Percentiles rank a stretch among this genome's conserved stretches.
Conservation (phyloP, 2,329 filamentous ascomycete genomes). For the Huntiella moniliformis region DNA sequence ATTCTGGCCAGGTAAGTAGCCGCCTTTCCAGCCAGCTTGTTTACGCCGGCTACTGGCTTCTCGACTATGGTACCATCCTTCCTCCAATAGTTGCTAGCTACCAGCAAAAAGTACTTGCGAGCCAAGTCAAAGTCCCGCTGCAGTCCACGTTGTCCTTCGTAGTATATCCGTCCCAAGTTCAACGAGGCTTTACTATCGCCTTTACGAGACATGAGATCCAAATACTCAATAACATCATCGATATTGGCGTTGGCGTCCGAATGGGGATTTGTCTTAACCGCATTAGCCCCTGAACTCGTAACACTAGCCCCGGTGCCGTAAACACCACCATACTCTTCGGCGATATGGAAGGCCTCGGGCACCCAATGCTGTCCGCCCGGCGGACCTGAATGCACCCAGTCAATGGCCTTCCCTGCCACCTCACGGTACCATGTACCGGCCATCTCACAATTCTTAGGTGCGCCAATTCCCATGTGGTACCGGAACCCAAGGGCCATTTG, state of each 20-base stretch:
- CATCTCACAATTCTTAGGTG: slow-evolving; percentile 67
- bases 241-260: slow-evolving; percentile 72
- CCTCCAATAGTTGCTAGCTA: slow-evolving; percentile 66
- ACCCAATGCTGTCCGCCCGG: slow-evolving; percentile 69
- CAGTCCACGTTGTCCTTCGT: slow-evolving; percentile 64
- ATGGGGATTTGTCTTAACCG: slow-evolving; percentile 50
- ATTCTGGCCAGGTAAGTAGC: slow-evolving; percentile 79
- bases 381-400: slow-evolving; percentile 73
- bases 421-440: slow-evolving; percentile 79
- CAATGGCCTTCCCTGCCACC: slow-evolving; percentile 82
- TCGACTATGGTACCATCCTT: slow-evolving; percentile 56
- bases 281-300: slow-evolving; percentile 69
- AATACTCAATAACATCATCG: slow-evolving; percentile 85
- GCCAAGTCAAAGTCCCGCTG: slow-evolving; percentile 55
- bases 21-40: slow-evolving; percentile 64
- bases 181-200: slow-evolving; percentile 77
- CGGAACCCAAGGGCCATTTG: slow-evolving; percentile 89
- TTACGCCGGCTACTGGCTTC: slow-evolving; percentile 49
- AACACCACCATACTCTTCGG: slow-evolving; percentile 77
- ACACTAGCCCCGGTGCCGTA: slow-evolving; percentile 92
- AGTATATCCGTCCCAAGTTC: slow-evolving; percentile 69
- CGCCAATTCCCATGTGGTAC: slow-evolving; percentile 68
- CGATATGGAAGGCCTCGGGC: slow-evolving; percentile 64
- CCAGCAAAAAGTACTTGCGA: slow-evolving; percentile 61
- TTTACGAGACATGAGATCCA: slow-evolving; percentile 77